These are phyloP conservation scores for Pueraria montana DNA, from an alignment of 306 rosid genomes.

Conservation along the genomic window DNA sequence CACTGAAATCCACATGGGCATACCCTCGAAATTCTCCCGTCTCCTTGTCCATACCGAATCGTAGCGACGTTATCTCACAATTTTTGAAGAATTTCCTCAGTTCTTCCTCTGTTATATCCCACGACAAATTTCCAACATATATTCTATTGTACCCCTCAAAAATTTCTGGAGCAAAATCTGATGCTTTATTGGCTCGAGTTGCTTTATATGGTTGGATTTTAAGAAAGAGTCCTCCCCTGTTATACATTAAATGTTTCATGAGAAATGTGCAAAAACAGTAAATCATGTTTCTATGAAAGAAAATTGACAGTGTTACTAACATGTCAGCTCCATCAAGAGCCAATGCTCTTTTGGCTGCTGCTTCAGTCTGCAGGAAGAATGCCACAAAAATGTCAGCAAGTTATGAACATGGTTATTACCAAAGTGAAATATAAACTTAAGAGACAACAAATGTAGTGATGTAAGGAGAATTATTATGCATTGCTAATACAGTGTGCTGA, in stretches of 20 bases:
- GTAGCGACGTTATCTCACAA: slow-evolving; percentile 69
- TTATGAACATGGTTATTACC: background rate
- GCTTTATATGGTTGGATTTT: slow-evolving; percentile 78
- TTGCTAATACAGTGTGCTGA: background rate
- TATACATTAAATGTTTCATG: slow-evolving; percentile 42
- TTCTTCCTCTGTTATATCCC: slow-evolving; percentile 90
- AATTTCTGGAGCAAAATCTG: slow-evolving; percentile 74
- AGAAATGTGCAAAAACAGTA: slow-evolving; percentile 42
- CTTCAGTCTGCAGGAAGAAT: slow-evolving; percentile 77
- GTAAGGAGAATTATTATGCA: slow-evolving; percentile 23
- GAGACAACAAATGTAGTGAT: slow-evolving; percentile 1
- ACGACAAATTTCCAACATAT: slow-evolving; percentile 87
- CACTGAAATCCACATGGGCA: slow-evolving; percentile 82
- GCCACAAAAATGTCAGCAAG: slow-evolving; percentile 35
- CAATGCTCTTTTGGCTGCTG: slow-evolving; percentile 94
- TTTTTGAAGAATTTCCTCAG: slow-evolving; percentile 68
- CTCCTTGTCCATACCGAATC: slow-evolving; percentile 86
- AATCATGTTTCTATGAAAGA: slow-evolving; percentile 14
- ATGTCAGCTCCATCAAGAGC: slow-evolving; percentile 93
- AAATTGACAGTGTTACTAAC: slow-evolving; percentile 62
- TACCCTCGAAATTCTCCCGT: slow-evolving; percentile 88
- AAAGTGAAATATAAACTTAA: slow-evolving; percentile 15
- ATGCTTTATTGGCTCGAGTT: slow-evolving; percentile 59
- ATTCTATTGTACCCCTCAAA: slow-evolving; percentile 91
- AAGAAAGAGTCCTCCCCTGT: slow-evolving; percentile 94